A percentile compares a stretch with the other conserved stretches of the same genome.
Conservation (phyloP, 2,329 filamentous ascomycete genomes). For the Trichoderma sp. region DNA sequence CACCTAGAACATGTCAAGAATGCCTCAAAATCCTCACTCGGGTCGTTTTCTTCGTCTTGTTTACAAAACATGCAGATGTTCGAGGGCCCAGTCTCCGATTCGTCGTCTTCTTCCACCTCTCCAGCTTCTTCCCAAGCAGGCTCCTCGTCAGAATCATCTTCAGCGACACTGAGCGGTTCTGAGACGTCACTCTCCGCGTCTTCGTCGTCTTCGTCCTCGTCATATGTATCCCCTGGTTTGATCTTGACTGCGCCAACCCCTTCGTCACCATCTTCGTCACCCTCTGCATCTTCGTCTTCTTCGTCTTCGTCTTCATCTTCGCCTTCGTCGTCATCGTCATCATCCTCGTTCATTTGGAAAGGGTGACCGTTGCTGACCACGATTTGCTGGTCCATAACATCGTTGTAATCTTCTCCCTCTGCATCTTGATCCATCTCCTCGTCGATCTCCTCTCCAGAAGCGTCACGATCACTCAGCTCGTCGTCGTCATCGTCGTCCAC, state of each 20-base stretch:
- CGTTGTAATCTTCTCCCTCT: conserved; percentile 42
- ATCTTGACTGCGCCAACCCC: conserved; percentile 57
- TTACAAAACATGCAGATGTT: conserved; percentile 69
- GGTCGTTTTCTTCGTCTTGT: conserved; percentile 77
- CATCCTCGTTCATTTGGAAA: conserved; percentile 29
- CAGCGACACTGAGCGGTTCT: conserved; percentile 47
- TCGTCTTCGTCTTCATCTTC: not conserved
- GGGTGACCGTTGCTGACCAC: conserved; percentile 22
- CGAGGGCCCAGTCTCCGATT: conserved; percentile 49
- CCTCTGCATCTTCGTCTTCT: conserved; percentile 31
- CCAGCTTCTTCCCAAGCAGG: conserved; percentile 53
- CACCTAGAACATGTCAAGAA: conserved; percentile 75
- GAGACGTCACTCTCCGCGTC: conserved; percentile 44
- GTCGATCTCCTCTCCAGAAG: conserved; percentile 42
- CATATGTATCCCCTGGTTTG: conserved; percentile 46
- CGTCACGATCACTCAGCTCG: conserved; percentile 39
- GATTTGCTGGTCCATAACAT: conserved; percentile 29
- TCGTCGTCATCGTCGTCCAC: conserved; percentile 32
- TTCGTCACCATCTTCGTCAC: conserved; percentile 44
- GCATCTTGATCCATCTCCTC: conserved; percentile 31
- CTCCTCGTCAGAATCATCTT: conserved; percentile 51
- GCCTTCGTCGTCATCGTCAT: not conserved
- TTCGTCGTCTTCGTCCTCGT: conserved; percentile 35
- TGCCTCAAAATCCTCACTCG: conserved; percentile 74
- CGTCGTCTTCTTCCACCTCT: conserved; percentile 56